A percentile compares a stretch with the other conserved stretches of the same genome.
phyloP scores from a whole-genome alignment of 176 grass and related monocot genomes.

The Lolium multiflorum region DNA sequence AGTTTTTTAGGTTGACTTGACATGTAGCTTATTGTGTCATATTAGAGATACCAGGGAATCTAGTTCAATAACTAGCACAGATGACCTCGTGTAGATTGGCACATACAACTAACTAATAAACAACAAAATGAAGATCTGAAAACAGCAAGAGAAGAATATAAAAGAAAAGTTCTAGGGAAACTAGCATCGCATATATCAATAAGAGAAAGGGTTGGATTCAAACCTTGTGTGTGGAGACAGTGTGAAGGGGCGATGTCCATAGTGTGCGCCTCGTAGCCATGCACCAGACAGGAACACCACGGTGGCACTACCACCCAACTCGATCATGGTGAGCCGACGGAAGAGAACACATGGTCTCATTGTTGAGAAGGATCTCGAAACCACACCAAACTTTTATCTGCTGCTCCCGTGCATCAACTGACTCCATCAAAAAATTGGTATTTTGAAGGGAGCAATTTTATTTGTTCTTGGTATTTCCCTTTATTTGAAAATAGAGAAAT shows the following conservation, averaged over 20 bases:
- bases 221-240: too few species aligned
- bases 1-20: slow-evolving; percentile 15
- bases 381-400: not conserved
- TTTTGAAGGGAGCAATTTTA: not conserved
- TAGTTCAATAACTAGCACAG: not conserved
- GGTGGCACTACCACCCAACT: not conserved
- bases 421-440: not conserved
- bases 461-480: not conserved
- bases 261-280: not conserved
- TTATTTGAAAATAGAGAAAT: not conserved
- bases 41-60: not conserved
- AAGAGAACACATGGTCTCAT: not conserved
- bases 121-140: not conserved
- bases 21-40: not conserved
- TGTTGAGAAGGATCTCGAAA: not conserved
- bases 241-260: not conserved
- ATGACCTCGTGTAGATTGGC: not conserved
- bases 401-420: not conserved
- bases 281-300: not conserved
- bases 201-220: too few species aligned
- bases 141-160: too few species aligned
- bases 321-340: not conserved
- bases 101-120: not conserved
- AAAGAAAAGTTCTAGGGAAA: too few species aligned
- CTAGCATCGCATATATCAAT: too few species aligned